Evolutionary conservation across 179 eudicot genomes (phyloP).

Genomic region (Silene vulgaris): DNA sequence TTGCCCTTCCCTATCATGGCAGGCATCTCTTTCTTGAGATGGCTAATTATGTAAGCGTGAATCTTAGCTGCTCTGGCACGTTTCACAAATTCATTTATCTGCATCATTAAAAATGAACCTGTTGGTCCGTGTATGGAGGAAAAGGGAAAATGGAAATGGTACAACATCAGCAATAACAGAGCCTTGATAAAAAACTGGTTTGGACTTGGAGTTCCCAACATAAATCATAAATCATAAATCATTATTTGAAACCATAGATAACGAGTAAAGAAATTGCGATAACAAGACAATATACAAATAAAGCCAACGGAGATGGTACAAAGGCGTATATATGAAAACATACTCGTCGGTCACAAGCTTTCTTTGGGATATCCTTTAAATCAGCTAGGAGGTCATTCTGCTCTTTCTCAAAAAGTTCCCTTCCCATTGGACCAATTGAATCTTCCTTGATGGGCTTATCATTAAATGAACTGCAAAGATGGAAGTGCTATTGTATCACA

Average conservation of each 20-base stretch:
- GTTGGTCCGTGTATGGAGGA: background rate
- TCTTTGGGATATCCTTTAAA: conserved; percentile 90
- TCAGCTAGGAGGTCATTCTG: conserved; percentile 84
- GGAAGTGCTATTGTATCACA: background rate
- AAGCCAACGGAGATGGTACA: background rate
- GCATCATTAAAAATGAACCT: conserved; percentile 17
- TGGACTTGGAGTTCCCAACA: background rate
- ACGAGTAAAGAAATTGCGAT: background rate
- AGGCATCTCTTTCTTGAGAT: conserved; percentile 95
- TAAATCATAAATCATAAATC: no score
- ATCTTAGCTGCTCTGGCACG: conserved; percentile 95
- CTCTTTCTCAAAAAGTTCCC: conserved; percentile 83
- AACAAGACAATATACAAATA: background rate
- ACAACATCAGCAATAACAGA: no score
- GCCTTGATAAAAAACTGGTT: no score
- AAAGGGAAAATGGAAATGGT: background rate
- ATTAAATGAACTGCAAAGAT: conserved; percentile 63
- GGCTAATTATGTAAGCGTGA: conserved; percentile 86
- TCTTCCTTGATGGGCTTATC: conserved; percentile 73
- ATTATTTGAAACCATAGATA: background rate
- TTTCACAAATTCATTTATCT: conserved; percentile 95
- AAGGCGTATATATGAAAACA: conserved; percentile 14
- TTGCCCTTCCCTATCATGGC: conserved; percentile 79
- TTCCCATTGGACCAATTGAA: conserved; percentile 64
- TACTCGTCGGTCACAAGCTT: conserved; percentile 96